Evolutionary conservation across 2,329 filamentous ascomycete genomes (phyloP), one percentile per base, ranked within the genome.

Genomic region (Cryphonectria japonica): DNA sequence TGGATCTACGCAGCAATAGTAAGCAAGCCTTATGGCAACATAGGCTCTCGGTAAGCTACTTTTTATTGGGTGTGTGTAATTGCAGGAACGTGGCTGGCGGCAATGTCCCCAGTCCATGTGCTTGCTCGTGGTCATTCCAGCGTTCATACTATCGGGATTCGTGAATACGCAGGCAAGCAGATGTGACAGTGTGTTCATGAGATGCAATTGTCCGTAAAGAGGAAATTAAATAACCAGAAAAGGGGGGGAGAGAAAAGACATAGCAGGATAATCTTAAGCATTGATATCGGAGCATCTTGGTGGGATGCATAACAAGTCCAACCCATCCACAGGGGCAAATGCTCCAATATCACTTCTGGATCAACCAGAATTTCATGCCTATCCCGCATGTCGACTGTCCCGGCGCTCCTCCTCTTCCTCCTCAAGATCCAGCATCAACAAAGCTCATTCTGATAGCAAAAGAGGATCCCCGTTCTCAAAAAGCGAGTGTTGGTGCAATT

Each of bases 401-500:
- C 22, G 41, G 22, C 66, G 22, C 41, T 57, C 60, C 43, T 43
- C 41, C 43, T n/a, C 46, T 5, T n/a, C 46, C 52, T 67, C 39
- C 52, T 41, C 60, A 54, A 69, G 26, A 41, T 57, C 60, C 11
- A 7, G 59, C 64, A 61, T 62, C 54, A 39, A 68, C 60, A 68
- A 65, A 67, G 22, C 57, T 34, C 66, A 6, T 19, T 62, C 70
- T 64, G 60, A 60, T 16, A 69, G 16, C 6, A 16, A 8, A n/a
- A 6, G n/a, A 8, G 5, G 46, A n/a, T 9, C 22, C 1, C 67
- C 41, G 52, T 34, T 69, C 34, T 66, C 65, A 43, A 54, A 41
- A 61, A 72, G 68, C 68, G 71, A 70, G 59, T 63, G 71, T 72
- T 57, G 41, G 34, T 67, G 50, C 54, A 67, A 43, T 11, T 39